Percentiles rank a stretch among this genome's conserved stretches.
phyloP scores from a whole-genome alignment of 352 stramenopile genomes.

The Phytophthora sp. region DNA sequence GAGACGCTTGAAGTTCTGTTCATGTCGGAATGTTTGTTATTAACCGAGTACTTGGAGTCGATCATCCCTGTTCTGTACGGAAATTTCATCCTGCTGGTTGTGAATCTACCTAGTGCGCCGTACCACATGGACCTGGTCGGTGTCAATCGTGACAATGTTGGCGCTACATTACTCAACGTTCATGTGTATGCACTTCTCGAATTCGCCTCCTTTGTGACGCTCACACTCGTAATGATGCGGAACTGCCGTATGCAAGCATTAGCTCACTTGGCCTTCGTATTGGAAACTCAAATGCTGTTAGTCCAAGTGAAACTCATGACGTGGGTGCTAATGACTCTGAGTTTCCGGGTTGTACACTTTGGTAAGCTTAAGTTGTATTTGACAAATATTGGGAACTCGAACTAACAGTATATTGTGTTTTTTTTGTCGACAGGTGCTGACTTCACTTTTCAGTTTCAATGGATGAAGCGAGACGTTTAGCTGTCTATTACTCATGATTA shows the following conservation, averaged over 20 bases:
- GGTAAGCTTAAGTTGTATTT: too few relatives aligned
- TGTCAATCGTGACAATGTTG: constrained; percentile 13
- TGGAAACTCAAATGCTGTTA: constrained; percentile 37
- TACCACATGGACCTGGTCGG: constrained; percentile 12
- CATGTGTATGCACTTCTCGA: constrained; percentile 33
- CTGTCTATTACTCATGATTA: too few relatives aligned
- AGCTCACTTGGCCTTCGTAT: constrained; percentile 40
- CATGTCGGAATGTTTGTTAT: constrained; percentile 39
- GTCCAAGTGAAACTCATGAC: constrained; percentile 34
- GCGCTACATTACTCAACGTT: constrained; percentile 16
- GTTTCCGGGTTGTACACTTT: constrained; percentile 34
- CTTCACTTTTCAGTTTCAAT: constrained; percentile 36
- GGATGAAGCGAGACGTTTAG: too few relatives aligned
- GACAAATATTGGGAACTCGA: too few relatives aligned
- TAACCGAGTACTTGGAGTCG: constrained; percentile 50
- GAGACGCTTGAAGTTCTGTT: constrained; percentile 36
- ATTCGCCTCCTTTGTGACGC: constrained; percentile 30
- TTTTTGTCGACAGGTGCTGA: constrained; percentile 19
- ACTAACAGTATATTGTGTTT: too few relatives aligned
- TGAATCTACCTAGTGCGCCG: constrained; percentile 31
- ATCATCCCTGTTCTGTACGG: constrained; percentile 47
- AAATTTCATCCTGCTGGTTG: constrained; percentile 27
- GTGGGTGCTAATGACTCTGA: constrained; percentile 35
- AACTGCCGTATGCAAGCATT: constrained; percentile 32
- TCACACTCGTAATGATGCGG: constrained; percentile 26